These are phyloP conservation scores for Cinchona pubescens DNA, from an alignment of 257 asterid species.

Conservation along the genomic window DNA sequence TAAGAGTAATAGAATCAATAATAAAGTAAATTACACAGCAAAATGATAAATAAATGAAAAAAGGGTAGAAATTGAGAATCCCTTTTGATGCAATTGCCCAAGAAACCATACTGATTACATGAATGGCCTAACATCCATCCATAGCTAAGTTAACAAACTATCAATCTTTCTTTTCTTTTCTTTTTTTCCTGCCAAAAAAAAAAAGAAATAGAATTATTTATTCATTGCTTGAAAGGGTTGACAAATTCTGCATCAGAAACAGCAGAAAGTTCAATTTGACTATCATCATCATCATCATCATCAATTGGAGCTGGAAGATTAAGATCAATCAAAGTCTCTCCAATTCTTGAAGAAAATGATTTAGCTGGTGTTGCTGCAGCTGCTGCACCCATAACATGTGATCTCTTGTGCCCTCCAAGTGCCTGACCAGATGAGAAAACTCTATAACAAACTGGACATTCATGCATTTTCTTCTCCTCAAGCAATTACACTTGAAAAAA, in stretches of 20 bases:
- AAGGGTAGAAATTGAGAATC: neutral
- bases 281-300: slow-evolving; percentile 55
- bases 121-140: neutral
- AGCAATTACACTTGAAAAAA: slow-evolving; percentile 14
- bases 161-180: no score
- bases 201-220: neutral
- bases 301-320: slow-evolving; percentile 73
- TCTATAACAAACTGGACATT: slow-evolving; percentile 75
- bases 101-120: neutral
- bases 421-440: slow-evolving; percentile 87
- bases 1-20: neutral
- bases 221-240: slow-evolving; percentile 20
- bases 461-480: slow-evolving; percentile 54
- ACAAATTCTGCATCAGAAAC: slow-evolving; percentile 53
- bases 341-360: slow-evolving; percentile 34
- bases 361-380: slow-evolving; percentile 9
- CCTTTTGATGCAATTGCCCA: neutral
- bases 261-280: slow-evolving; percentile 56
- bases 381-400: slow-evolving; percentile 50
- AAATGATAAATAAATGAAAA: slow-evolving; percentile 2
- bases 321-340: slow-evolving; percentile 60
- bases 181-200: neutral
- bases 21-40: slow-evolving; percentile 4
- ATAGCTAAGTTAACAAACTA: slow-evolving; percentile 6
- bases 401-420: slow-evolving; percentile 87